phyloP scores from a whole-genome alignment of 805 yeast species.

The Wickerhamiella azymoides region DNA sequence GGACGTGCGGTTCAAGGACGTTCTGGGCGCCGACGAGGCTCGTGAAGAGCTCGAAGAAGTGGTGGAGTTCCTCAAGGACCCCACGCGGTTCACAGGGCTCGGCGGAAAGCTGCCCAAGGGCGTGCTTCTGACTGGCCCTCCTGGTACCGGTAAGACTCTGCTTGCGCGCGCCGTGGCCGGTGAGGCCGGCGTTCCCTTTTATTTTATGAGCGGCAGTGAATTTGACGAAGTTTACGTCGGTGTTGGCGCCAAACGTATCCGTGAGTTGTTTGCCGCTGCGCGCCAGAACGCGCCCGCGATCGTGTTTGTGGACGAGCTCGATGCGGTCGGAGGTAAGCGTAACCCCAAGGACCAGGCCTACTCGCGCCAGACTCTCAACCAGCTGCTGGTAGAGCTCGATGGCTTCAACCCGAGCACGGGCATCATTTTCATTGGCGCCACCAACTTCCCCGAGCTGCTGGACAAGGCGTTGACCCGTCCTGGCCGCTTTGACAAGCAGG shows the following conservation, averaged over 20 bases:
- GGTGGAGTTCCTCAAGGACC: constrained; percentile 94
- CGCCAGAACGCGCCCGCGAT: constrained; percentile 93
- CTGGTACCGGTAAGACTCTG: constrained; percentile 96
- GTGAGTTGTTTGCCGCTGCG: constrained; percentile 88
- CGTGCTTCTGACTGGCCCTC: constrained; percentile 92
- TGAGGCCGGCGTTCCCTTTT: constrained; percentile 97
- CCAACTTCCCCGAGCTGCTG: constrained; percentile 92
- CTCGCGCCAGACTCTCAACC: constrained; percentile 94
- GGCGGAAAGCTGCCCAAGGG: constrained; percentile 98
- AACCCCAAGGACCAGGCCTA: constrained; percentile 97
- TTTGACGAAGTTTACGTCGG: constrained; percentile 97
- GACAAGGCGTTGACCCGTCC: constrained; percentile 98
- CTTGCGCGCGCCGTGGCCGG: constrained; percentile 98
- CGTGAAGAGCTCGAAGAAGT: constrained; percentile 93
- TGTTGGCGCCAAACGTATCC: constrained; percentile 95
- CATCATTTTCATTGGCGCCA: constrained; percentile 92
- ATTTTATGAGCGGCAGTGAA: constrained; percentile 97
- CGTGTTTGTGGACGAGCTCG: constrained; percentile 92
- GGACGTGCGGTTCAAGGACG: constrained; percentile 81
- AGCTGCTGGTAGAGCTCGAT: constrained; percentile 86
- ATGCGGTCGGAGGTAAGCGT: constrained; percentile 96
- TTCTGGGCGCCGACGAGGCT: constrained; percentile 97
- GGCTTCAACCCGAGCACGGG: constrained; percentile 84
- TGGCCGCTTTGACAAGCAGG: constrained; percentile 93
- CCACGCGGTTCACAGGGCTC: constrained; percentile 85